Evolutionary conservation across 2,329 filamentous ascomycete genomes (phyloP), one percentile per base, ranked within the genome.

Genomic region (Sporothrix schenckii): DNA sequence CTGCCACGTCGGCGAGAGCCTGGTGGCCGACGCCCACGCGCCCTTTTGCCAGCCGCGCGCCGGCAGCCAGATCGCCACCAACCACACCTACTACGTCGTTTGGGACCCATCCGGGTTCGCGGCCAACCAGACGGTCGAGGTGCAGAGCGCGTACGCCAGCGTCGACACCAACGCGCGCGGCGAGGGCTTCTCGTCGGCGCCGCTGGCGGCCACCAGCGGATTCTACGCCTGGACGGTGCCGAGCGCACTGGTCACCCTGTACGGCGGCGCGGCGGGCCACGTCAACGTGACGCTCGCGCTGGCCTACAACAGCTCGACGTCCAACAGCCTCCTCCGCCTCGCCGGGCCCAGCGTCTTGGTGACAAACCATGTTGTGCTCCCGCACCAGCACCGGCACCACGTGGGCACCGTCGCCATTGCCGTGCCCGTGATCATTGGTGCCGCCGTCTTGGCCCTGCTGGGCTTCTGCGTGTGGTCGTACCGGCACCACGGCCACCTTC

Each of bases 31-130:
- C 54, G 44, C 44, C 44, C 5, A 16, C 5, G 44, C 44, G 14
- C 80, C 79, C 0, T 80, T 81, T 61, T 81, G 80, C 69, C 74
- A 75, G 61, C 80, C 80, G 1, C 71, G 71, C 47, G 50, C 73
- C 0, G 77, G 77, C n/a, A 77, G 74, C 58, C 68, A 75, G 61
- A 66, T 81, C 21, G 72, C 74, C 49, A 74, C 76, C 2, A 78
- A 77, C 0, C 69, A 69, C 13, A 77, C 78, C 0, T 81, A 81
- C 68, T 80, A 79, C 69, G 79, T 81, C 60, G 79, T 79, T 21
- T 80, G 79, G 79, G 75, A 77, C 19, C 72, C 74, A 0, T 50
- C 58, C 7, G 74, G 73, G 68, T 79, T 80, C 69, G 70, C 73
- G 34, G 70, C 72, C 21, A 68, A 71, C 66, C 71, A 72, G 1